Evolutionary conservation across 148 eudicot genomes (phyloP), one percentile per base, ranked within the genome.

Genomic region (Silene conica): DNA sequence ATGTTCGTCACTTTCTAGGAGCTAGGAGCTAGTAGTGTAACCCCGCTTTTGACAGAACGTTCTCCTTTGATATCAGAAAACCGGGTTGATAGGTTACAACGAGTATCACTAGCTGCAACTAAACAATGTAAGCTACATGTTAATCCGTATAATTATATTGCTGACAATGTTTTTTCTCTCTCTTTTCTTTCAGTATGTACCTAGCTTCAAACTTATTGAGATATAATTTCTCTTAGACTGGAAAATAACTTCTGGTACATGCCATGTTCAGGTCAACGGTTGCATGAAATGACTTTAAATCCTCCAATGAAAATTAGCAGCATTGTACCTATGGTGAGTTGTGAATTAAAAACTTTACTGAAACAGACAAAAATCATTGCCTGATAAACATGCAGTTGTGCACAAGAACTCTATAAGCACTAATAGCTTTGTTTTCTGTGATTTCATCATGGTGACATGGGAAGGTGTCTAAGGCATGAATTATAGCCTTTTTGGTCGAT

Each of bases 11-110:
- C 19, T 38, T 50, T 77, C 9, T 80, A 92, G 99, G 97, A 95
- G 80, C 89, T 95, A 56, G 99, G 99, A 76, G 97, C 99, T 43
- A 79, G 84, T 73, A 90, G 91, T 72, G 69, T 95, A 73, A 95
- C 97, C 12, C 99, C 97, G 41, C 85, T 95, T 76, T 80, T 95
- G 74, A 95, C 99, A 55, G 92, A 87, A 72, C 96, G 89, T 45
- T 95, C 93, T 78, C 82, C 83, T 73, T 88, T 86, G 45, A 92
- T 92, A 74, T 86, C 99, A 75, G 97, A 90, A 72, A 95, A 90
- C 71, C 87, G 99, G 55, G 86, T 90, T 60, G 97, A 89, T 71
- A 89, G 99, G 69, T 78, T 95, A 80, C 89, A 89, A 77, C 89
- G 97, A 54, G 94, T 95, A 60, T 83, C 86, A 58, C 50, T 86